Conservation (phyloP, 768 basidiomycete genomes). For the Suillus variegatus region DNA sequence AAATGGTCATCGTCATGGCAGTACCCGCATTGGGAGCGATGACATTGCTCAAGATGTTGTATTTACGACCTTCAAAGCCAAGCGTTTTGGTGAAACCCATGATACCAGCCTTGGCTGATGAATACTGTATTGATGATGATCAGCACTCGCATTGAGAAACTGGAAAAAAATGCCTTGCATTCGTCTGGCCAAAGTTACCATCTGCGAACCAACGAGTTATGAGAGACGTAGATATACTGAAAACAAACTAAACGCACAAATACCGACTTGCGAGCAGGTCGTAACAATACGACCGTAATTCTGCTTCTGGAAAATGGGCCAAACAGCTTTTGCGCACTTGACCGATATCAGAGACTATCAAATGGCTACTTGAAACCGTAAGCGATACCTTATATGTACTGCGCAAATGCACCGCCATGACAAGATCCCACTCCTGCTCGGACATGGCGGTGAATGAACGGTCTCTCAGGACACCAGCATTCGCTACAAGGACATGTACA, state of each 20-base stretch:
- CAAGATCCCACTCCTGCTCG: conserved; percentile 92
- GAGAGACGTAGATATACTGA: not conserved
- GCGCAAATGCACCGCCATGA: conserved; percentile 85
- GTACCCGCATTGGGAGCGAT: conserved; percentile 90
- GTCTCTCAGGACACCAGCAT: conserved; percentile 93
- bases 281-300: conserved; percentile 95
- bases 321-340: conserved; percentile 90
- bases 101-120: conserved; percentile 91
- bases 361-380: conserved; percentile 2
- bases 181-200: conserved; percentile 95
- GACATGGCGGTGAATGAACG: conserved; percentile 90
- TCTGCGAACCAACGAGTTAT: conserved; percentile 45
- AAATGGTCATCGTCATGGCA: conserved; percentile 87
- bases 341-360: not conserved
- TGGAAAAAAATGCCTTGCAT: conserved; percentile 43
- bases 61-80: conserved; percentile 88
- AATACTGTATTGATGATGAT: conserved; percentile 53
- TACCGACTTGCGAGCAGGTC: conserved; percentile 90
- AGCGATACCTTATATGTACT: conserved; percentile 80
- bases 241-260: conserved; percentile 60
- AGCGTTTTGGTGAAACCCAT: conserved; percentile 89
- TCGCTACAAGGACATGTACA: conserved; percentile 87
- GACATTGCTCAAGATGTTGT: conserved; percentile 86
- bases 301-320: conserved; percentile 96
- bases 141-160: not conserved